Evolutionary conservation across 2,329 filamentous ascomycete genomes (phyloP).

Genomic region (Achaetomium macrosporum): DNA sequence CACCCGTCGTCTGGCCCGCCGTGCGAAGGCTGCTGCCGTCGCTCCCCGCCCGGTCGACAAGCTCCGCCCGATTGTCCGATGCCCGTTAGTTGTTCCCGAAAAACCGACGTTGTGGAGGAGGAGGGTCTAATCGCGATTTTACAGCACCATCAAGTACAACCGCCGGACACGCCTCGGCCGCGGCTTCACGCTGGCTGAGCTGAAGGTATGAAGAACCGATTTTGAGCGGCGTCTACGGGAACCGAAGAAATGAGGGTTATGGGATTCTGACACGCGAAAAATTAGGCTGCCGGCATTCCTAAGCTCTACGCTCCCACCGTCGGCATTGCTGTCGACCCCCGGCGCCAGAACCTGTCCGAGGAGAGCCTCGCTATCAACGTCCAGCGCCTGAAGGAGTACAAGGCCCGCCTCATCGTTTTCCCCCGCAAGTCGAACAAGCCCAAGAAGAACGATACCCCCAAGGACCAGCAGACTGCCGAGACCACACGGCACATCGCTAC

Average conservation of each 20-base stretch:
- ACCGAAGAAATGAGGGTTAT: background rate
- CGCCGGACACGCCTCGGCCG: conserved; percentile 91
- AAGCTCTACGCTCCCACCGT: conserved; percentile 91
- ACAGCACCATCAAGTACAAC: conserved; percentile 79
- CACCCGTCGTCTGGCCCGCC: conserved; percentile 82
- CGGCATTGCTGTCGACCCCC: conserved; percentile 93
- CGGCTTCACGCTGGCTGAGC: conserved; percentile 94
- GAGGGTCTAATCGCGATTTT: conserved; percentile 12
- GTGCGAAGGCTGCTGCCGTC: conserved; percentile 89
- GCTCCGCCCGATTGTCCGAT: conserved; percentile 92
- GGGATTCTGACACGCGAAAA: conserved; percentile 7
- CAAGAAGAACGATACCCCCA: conserved; percentile 86
- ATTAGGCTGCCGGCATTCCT: conserved; percentile 89
- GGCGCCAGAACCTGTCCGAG: conserved; percentile 94
- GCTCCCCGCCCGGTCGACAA: conserved; percentile 97
- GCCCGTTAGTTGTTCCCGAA: conserved; percentile 49
- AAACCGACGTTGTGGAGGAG: background rate
- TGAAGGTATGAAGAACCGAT: conserved; percentile 68
- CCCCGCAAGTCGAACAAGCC: conserved; percentile 88
- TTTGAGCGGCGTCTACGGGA: background rate
- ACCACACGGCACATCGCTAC: conserved; percentile 56
- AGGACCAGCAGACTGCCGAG: conserved; percentile 57
- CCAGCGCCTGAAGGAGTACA: conserved; percentile 96
- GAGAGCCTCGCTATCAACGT: conserved; percentile 94
- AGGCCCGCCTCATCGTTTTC: conserved; percentile 93